A percentile compares a stretch with the other conserved stretches of the same genome.
phyloP scores from a whole-genome alignment of 1,139 yeast species.

The Yamadazyma buinensis region DNA sequence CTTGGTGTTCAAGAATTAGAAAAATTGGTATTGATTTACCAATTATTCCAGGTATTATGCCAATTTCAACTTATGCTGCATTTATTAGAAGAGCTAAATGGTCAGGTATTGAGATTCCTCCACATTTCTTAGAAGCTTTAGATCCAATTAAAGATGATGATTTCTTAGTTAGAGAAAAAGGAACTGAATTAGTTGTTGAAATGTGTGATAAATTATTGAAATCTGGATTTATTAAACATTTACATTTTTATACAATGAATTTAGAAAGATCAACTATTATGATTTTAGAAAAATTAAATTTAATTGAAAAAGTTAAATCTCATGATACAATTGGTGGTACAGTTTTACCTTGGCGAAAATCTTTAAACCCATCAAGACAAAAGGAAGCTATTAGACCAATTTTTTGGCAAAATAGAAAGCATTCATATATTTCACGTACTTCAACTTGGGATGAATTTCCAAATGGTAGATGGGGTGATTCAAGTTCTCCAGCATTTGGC shows the following conservation, averaged over 20 bases:
- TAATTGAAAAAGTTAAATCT: conserved; percentile 45
- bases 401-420: conserved; percentile 93
- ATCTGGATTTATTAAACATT: conserved; percentile 74
- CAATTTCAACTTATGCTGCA: conserved; percentile 89
- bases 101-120: conserved; percentile 84
- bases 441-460: conserved; percentile 96
- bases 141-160: conserved; percentile 92
- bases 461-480: conserved; percentile 94
- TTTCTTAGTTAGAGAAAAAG: conserved; percentile 78
- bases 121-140: conserved; percentile 62
- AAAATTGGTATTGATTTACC: conserved; percentile 79
- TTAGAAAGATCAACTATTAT: conserved; percentile 85
- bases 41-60: conserved; percentile 97
- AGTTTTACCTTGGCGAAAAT: conserved; percentile 83
- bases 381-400: conserved; percentile 90
- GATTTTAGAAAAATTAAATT: conserved; percentile 72
- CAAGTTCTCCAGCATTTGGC: conserved; percentile 91
- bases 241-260: conserved; percentile 96
- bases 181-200: conserved; percentile 76
- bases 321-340: conserved; percentile 39
- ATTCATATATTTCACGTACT: conserved; percentile 85
- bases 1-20: conserved; percentile 75
- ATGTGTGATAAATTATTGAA: conserved; percentile 75
- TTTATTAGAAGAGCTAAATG: conserved; percentile 91
- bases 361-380: conserved; percentile 75